Evolutionary conservation across 345 rosid species (phyloP).

Genomic region (Turritis glabra): DNA sequence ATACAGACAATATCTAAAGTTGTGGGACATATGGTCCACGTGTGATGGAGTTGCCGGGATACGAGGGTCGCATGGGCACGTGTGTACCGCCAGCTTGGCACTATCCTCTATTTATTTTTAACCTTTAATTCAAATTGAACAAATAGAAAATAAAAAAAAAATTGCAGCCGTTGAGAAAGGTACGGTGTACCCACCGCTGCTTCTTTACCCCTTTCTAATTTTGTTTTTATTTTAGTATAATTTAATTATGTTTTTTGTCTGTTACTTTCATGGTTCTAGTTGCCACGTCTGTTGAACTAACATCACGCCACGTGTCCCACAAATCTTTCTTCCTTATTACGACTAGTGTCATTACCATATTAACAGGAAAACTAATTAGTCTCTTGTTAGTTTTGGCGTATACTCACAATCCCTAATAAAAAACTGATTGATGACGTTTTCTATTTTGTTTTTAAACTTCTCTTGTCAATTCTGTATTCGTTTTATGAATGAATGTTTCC

Average conservation of each 20-base stretch:
- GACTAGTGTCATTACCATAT: slow-evolving; percentile 18
- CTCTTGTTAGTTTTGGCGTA: slow-evolving; percentile 28
- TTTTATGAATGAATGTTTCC: background rate
- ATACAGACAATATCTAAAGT: slow-evolving; percentile 19
- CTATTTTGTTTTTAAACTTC: background rate
- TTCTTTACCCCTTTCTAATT: slow-evolving; percentile 8
- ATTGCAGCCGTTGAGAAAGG: slow-evolving; percentile 37
- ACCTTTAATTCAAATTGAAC: background rate
- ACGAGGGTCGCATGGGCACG: slow-evolving; percentile 45
- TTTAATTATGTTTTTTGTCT: slow-evolving; percentile 25
- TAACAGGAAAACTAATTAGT: slow-evolving; percentile 6
- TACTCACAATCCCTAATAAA: slow-evolving; percentile 15
- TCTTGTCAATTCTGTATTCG: background rate
- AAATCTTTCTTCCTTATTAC: background rate
- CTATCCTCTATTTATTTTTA: background rate
- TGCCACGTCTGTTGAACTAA: slow-evolving; percentile 33
- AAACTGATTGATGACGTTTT: background rate
- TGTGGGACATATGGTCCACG: slow-evolving; percentile 36
- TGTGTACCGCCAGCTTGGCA: slow-evolving; percentile 41
- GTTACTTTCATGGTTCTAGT: slow-evolving; percentile 27
- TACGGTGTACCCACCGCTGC: slow-evolving; percentile 39
- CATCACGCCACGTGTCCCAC: slow-evolving; percentile 14
- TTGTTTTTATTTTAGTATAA: background rate
- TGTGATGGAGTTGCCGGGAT: slow-evolving; percentile 38
- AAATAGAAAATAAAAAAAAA: background rate